These are phyloP conservation scores for Terfezia boudieri DNA, from an alignment of 495 filamentous ascomycete genomes.

Conservation along the genomic window DNA sequence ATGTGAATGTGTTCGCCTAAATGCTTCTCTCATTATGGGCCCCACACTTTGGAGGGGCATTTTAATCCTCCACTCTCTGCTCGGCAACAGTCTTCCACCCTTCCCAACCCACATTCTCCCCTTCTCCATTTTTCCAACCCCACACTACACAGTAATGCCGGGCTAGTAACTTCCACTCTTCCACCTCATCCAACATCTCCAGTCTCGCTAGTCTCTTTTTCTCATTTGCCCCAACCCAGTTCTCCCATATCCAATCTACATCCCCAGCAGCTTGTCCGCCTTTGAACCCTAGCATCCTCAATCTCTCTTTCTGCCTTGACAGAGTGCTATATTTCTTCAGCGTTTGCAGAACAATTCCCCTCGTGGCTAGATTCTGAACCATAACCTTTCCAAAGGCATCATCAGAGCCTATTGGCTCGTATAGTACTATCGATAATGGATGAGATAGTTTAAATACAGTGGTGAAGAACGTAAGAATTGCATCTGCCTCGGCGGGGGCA, in stretches of 20 bases:
- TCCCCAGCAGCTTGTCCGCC: slow-evolving; percentile 36
- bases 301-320: slow-evolving; percentile 38
- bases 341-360: slow-evolving; percentile 67
- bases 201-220: slow-evolving; percentile 54
- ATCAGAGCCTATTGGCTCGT: slow-evolving; percentile 67
- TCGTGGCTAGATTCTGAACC: slow-evolving; percentile 70
- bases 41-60: too few relatives aligned
- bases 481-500: slow-evolving; percentile 32
- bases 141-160: slow-evolving; percentile 78
- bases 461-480: slow-evolving; percentile 46
- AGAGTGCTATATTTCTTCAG: slow-evolving; percentile 45
- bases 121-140: slow-evolving; percentile 38
- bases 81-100: slow-evolving; percentile 21
- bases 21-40: too few relatives aligned
- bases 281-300: slow-evolving; percentile 38
- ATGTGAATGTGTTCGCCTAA: too few relatives aligned
- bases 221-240: slow-evolving; percentile 49
- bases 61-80: slow-evolving; percentile 6
- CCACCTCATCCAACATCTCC: slow-evolving; percentile 85
- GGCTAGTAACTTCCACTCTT: slow-evolving; percentile 79
- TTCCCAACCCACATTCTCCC: slow-evolving; percentile 10
- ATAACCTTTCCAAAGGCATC: slow-evolving; percentile 79
- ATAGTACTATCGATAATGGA: slow-evolving; percentile 44
- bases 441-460: slow-evolving; percentile 25
- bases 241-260: slow-evolving; percentile 51